Conservation (phyloP, 345 rosid genomes). For the Reutealis trisperma region DNA sequence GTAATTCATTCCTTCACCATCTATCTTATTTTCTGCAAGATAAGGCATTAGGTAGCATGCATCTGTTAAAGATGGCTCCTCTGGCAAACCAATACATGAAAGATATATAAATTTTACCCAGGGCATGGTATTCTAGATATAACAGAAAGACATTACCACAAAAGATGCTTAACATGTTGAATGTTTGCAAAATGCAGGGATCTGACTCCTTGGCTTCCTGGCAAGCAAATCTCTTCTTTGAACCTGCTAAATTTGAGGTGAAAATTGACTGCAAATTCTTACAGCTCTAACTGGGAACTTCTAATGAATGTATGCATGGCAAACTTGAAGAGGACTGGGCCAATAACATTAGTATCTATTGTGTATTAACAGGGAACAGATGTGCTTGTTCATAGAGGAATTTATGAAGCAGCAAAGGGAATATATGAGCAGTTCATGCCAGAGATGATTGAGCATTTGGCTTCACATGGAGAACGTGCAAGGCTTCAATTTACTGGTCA, state of each 20-base stretch:
- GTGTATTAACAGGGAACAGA: constrained; percentile 56
- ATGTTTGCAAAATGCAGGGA: constrained; percentile 47
- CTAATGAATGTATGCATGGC: not conserved
- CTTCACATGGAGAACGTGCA: constrained; percentile 61
- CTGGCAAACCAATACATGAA: not conserved
- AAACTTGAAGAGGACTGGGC: not conserved
- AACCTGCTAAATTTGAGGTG: constrained; percentile 88
- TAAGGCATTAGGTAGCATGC: not conserved
- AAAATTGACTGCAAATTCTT: constrained; percentile 12
- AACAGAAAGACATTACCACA: not conserved
- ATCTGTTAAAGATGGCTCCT: not conserved
- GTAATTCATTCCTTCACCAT: constrained; percentile 28
- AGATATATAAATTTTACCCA: not conserved
- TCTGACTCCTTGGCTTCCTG: constrained; percentile 90
- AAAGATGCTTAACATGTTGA: not conserved
- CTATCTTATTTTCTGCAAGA: not conserved
- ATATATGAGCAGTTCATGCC: constrained; percentile 78
- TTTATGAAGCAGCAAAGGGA: constrained; percentile 94
- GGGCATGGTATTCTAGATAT: not conserved
- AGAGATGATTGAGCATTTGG: constrained; percentile 64
- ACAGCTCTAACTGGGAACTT: not conserved
- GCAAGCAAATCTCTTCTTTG: constrained; percentile 91
- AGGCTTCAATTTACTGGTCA: constrained; percentile 86
- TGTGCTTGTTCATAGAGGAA: constrained; percentile 89
- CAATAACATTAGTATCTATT: not conserved